Conservation (phyloP, 139 green algal genomes). For the Diplosphaera chodatii region DNA sequence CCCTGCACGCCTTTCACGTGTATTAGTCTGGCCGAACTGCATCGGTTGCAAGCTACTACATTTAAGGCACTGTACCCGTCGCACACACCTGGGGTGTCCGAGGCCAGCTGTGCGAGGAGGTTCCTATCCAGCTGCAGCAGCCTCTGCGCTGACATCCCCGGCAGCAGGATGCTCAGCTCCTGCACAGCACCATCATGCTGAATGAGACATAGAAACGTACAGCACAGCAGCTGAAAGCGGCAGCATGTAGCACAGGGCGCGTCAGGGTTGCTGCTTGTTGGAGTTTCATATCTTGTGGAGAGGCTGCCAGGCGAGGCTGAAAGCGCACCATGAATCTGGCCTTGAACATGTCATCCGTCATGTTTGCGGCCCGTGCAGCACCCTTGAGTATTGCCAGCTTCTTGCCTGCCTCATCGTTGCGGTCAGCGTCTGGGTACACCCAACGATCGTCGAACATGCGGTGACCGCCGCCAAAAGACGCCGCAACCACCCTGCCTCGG, state of each 20-base stretch:
- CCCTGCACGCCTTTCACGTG: too few relatives aligned
- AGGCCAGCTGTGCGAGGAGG: background rate
- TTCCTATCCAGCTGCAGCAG: background rate
- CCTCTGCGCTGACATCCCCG: background rate
- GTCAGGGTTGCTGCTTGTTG: too few relatives aligned
- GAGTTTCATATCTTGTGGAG: background rate
- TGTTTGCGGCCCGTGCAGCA: background rate
- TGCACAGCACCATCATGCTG: background rate
- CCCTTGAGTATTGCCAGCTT: background rate
- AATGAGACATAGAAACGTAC: too few relatives aligned
- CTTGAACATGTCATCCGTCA: background rate
- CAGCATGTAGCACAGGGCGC: too few relatives aligned
- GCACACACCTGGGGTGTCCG: background rate
- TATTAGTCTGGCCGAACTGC: too few relatives aligned
- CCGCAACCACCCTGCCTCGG: background rate
- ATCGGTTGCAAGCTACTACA: too few relatives aligned
- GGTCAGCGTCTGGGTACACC: background rate
- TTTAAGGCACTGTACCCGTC: too few relatives aligned
- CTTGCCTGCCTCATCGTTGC: background rate
- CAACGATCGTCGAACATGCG: background rate
- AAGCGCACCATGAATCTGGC: background rate
- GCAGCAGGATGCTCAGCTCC: background rate
- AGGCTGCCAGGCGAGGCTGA: too few relatives aligned
- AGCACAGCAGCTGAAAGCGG: too few relatives aligned
- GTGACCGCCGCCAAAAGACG: background rate